phyloP scores from a whole-genome alignment of 441 rosid genomes.

The Populus hybrid region DNA sequence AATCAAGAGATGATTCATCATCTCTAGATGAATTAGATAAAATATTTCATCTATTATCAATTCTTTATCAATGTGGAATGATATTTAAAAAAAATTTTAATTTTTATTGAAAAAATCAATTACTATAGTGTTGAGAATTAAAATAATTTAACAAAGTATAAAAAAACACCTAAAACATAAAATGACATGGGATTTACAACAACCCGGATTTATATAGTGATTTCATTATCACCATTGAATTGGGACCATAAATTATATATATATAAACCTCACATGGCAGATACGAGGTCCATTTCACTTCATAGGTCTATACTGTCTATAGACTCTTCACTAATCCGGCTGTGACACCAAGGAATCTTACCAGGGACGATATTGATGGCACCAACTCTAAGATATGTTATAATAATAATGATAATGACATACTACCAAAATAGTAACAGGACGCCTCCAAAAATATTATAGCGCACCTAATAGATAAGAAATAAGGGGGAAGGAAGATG shows the following conservation, averaged over 20 bases:
- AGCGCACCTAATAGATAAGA: background rate
- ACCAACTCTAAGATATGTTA: slow-evolving; percentile 18
- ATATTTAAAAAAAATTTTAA: too few relatives aligned
- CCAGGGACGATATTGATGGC: background rate
- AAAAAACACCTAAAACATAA: too few relatives aligned
- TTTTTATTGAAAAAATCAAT: too few relatives aligned
- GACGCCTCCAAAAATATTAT: background rate
- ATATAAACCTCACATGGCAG: slow-evolving; percentile 2
- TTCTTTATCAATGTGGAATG: too few relatives aligned
- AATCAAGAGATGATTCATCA: too few relatives aligned
- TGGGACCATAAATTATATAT: background rate
- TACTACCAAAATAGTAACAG: slow-evolving; percentile 1
- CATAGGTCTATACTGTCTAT: background rate
- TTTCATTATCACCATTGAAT: background rate
- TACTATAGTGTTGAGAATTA: too few relatives aligned
- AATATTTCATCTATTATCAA: too few relatives aligned
- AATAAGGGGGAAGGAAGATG: background rate
- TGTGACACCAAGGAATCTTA: background rate
- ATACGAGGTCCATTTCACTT: slow-evolving; percentile 25
- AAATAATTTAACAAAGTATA: too few relatives aligned
- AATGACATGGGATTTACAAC: too few relatives aligned
- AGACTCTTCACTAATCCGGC: background rate
- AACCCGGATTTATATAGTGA: too few relatives aligned
- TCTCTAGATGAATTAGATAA: too few relatives aligned
- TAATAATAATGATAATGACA: slow-evolving; percentile 27